Base-by-base conservation (phyloP, 306 rosid species). In the Cucurbita ficifolia region DNA sequence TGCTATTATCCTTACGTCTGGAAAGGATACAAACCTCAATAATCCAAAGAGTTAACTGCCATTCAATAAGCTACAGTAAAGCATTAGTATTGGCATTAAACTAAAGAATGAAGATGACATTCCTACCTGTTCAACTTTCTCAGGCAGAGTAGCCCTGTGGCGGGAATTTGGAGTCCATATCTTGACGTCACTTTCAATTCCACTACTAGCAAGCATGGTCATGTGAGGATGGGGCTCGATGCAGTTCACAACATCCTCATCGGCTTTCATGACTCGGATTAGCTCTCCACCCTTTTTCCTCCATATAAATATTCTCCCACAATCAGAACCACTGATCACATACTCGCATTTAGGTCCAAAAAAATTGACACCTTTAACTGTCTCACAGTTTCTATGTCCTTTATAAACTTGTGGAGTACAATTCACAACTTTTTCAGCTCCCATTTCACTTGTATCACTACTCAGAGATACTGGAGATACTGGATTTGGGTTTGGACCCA, bases 221-320 rank as follows among this genome's bases (percentile, higher is more conserved):
- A 88, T 76, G 83, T 89, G 92, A 76, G 96, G 99, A 85, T 94
- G 97, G 80, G 95, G 79, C 84, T 89, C 97, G 11, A 91, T 88
- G 82, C 99, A 94, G 81, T 94, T 94, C 52, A 94, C 99, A n/a
- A 94, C 84, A 69, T 70, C 42, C 78, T 76, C 79, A 78, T 94
- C 99, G 38, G 87, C 99, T 84, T 91, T 84, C 96, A 94, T 94
- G 70, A 94, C 96, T 75, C 97, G 99, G 76, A 91, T 85, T 46
- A 91, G 94, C 83, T 86, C 81, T 70, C 96, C 96, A 6, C 85
- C 89, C 77, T 87, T 91, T 83, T 89, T 94, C 80, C 76, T 91
- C 99, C 99, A 91, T 51, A 88, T 83, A 84, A 94, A 94, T 78
- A 94, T 94, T 51, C 96, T 87, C 70, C 97, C 99, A 84, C 99